Percentiles rank a stretch among this genome's conserved stretches.
Conservation (phyloP, 495 filamentous ascomycete genomes). For the Daldinia caldariorum region DNA sequence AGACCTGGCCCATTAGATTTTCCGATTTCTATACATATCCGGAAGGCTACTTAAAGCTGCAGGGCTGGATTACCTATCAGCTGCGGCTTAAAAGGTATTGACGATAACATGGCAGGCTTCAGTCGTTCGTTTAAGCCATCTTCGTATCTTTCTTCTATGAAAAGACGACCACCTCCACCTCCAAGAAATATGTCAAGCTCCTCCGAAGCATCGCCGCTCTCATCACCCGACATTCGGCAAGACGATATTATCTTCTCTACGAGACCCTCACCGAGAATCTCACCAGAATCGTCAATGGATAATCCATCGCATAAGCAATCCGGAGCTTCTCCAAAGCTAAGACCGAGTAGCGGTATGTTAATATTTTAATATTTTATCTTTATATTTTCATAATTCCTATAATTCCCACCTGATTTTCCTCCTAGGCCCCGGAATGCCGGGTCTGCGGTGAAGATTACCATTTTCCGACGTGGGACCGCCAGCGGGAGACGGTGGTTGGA, state of each 20-base stretch:
- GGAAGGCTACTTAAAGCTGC: constrained; percentile 8
- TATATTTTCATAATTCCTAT: constrained; percentile 25
- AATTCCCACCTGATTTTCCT: too few relatives aligned
- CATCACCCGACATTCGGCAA: constrained; percentile 42
- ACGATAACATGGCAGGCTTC: constrained; percentile 47
- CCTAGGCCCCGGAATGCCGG: constrained; percentile 14
- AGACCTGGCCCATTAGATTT: constrained; percentile 19
- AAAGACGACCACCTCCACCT: constrained; percentile 47
- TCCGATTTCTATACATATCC: constrained; percentile 9
- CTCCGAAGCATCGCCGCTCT: constrained; percentile 48
- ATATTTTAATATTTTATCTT: constrained; percentile 21
- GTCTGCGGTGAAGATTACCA: constrained; percentile 32
- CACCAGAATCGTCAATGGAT: constrained; percentile 36
- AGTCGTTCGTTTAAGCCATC: constrained; percentile 53
- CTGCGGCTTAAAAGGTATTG: constrained; percentile 13
- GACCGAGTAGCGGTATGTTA: constrained; percentile 40
- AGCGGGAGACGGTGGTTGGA: constrained; percentile 28
- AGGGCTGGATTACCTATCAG: constrained; percentile 11
- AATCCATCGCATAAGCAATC: constrained; percentile 24
- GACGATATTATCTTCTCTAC: constrained; percentile 46
- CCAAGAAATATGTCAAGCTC: constrained; percentile 51
- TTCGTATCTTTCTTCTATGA: constrained; percentile 50
- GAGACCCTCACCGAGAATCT: constrained; percentile 44
- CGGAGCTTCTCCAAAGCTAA: constrained; percentile 32
- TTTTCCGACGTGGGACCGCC: constrained; percentile 29